Conservation (phyloP, 148 eudicot genomes). For the Rhododendron griersonianum region DNA sequence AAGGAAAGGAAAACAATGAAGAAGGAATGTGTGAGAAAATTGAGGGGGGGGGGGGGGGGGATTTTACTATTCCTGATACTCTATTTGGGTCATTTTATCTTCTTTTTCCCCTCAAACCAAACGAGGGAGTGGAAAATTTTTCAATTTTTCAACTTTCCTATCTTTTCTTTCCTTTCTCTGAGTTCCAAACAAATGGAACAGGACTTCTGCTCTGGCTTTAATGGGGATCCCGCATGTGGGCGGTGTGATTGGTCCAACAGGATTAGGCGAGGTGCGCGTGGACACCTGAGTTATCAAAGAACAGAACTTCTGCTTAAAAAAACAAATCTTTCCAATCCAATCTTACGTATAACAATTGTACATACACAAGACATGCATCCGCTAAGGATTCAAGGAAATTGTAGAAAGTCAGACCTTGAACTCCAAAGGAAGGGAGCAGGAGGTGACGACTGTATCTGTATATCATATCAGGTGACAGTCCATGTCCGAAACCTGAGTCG, state of each 20-base stretch:
- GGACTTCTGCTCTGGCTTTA: too few relatives aligned
- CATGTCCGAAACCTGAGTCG: slow-evolving; percentile 22
- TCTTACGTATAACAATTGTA: not conserved
- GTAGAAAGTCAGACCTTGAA: slow-evolving; percentile 45
- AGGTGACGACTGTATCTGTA: slow-evolving; percentile 92
- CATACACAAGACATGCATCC: not conserved
- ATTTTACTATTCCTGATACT: too few relatives aligned
- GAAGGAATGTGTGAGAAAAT: too few relatives aligned
- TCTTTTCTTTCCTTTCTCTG: too few relatives aligned
- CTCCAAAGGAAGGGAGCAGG: slow-evolving; percentile 85
- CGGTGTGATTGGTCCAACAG: too few relatives aligned
- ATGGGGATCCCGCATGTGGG: not conserved
- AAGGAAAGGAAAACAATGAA: too few relatives aligned
- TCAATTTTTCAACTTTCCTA: too few relatives aligned
- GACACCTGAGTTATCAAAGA: not conserved
- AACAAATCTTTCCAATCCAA: not conserved
- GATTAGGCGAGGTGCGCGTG: not conserved
- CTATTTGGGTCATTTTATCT: too few relatives aligned
- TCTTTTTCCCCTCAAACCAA: too few relatives aligned
- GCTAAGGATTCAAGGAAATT: not conserved
- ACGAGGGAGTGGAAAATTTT: too few relatives aligned
- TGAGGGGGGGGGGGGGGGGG: too few relatives aligned
- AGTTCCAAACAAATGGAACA: too few relatives aligned
- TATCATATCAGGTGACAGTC: slow-evolving; percentile 58
- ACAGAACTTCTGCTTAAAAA: not conserved